These are phyloP conservation scores for Tetracladium setigerum DNA, from an alignment of 495 filamentous ascomycete genomes.

Conservation along the genomic window DNA sequence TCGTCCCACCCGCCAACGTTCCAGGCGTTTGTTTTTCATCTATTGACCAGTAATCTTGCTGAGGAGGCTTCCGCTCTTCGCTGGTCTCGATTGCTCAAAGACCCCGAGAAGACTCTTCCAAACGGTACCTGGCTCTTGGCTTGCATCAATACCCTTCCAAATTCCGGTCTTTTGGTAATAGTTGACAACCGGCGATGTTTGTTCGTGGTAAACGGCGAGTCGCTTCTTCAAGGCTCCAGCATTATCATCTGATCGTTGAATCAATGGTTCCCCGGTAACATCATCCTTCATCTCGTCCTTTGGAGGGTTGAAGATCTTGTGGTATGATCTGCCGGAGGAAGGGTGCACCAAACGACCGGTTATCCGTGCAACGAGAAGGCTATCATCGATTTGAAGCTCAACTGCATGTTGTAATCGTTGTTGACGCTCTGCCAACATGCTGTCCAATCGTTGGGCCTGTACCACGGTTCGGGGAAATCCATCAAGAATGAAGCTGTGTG, in stretches of 20 bases:
- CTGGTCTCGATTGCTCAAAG: conserved; percentile 50
- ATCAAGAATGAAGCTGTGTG: conserved; percentile 88
- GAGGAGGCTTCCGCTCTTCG: conserved; percentile 35
- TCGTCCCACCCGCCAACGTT: no score
- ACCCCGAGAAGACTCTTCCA: conserved; percentile 88
- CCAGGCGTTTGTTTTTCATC: no score
- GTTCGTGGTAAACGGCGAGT: conserved; percentile 83
- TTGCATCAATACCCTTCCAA: conserved; percentile 94
- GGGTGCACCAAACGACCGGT: conserved; percentile 95
- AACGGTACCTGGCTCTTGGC: conserved; percentile 90
- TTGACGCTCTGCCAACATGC: conserved; percentile 68
- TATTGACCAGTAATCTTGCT: conserved; percentile 35
- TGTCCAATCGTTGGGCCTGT: conserved; percentile 89
- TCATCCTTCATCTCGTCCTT: conserved; percentile 93
- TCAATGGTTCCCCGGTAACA: conserved; percentile 89
- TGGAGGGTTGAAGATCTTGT: conserved; percentile 98
- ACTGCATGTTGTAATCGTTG: conserved; percentile 87
- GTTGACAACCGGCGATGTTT: conserved; percentile 83
- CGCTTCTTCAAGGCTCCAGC: conserved; percentile 96
- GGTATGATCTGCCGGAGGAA: conserved; percentile 91
- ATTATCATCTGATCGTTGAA: conserved; percentile 96
- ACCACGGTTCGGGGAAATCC: conserved; percentile 95
- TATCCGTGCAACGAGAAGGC: conserved; percentile 87
- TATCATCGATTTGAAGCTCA: conserved; percentile 94
- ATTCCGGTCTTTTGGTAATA: conserved; percentile 98